These are phyloP conservation scores for Thelonectria discophora DNA, from an alignment of 2,329 filamentous ascomycete genomes.

Conservation along the genomic window DNA sequence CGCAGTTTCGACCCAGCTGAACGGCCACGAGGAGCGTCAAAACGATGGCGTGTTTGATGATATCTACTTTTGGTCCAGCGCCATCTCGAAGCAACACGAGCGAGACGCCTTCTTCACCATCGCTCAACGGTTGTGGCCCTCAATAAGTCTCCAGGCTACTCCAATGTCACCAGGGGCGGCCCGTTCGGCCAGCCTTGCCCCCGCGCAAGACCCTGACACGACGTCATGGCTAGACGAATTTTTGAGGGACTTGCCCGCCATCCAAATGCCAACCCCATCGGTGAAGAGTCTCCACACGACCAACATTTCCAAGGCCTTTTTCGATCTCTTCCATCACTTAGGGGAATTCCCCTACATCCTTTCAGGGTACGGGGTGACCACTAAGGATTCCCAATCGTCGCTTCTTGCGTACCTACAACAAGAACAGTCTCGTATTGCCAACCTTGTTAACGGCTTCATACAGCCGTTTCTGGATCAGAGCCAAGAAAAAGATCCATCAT, in stretches of 20 bases:
- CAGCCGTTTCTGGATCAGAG: neutral
- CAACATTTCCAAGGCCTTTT: neutral
- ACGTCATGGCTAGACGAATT: no score
- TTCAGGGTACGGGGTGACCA: neutral
- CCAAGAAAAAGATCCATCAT: neutral
- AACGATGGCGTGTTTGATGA: neutral
- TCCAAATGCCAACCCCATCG: neutral
- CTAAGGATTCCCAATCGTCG: neutral
- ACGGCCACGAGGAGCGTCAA: neutral
- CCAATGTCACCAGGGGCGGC: no score
- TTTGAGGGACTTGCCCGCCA: neutral
- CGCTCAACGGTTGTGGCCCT: neutral
- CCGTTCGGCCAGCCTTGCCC: no score
- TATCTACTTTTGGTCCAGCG: neutral
- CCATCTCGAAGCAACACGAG: neutral
- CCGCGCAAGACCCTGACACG: no score
- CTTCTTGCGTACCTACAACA: neutral
- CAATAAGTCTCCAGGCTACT: neutral
- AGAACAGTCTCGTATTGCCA: neutral
- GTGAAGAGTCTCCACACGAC: neutral
- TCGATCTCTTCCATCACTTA: neutral
- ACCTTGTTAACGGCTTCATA: neutral
- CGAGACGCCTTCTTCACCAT: neutral
- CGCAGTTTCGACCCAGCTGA: neutral
- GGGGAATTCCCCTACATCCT: neutral